Base-by-base conservation (phyloP, 164 flowering plant species). In the Malania oleifera region DNA sequence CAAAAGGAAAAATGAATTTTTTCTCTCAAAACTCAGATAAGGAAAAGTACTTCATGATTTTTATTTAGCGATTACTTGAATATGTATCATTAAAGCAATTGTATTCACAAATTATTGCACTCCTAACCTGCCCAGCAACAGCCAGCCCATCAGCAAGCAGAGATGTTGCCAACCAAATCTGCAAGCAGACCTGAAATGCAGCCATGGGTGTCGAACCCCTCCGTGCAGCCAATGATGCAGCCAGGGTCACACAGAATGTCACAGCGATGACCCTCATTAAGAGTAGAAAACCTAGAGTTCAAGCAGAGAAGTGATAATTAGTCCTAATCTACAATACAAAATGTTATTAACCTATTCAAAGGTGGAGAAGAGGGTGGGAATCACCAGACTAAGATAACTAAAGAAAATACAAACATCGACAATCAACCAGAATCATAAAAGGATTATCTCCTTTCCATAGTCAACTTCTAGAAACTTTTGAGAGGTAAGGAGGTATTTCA, bases 181-280 rank as follows among this genome's bases (percentile, higher is more conserved):
- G 99, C 52, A 95, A 70, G 76, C 96, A 87, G 27, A 89, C 67
- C 63, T 95, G 99, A 58, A 95, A 95, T 24, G 98, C 96, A 65
- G 98, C 99, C 99, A 95, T 95, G 18, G 81, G 77, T 3, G 78
- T 79, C 26, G 98, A 3, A 29, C 98, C 99, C 22, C 74, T 74
- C 38, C 92, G 67, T 54, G 99, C 95, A 59, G 98, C 96, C 82
- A 84, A 53, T 40, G 99, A 82, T 45, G 99, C 90, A 15, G 96
- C 81, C 59, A 91, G 61, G 29, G 99, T 95, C 63, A 91, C 98
- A 66, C 99, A 95, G 52, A 84, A 75, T 57, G 99, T 95, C 26
- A 70, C 90, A 2, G 98, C 91, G 67, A 91, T 66, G 1, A 87
- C 95, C 68, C 95, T 79, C 28, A 80, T 76, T 52, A 91, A 66